Evolutionary conservation across 202 grass and related monocot species (phyloP), one percentile per base, ranked within the genome.

Genomic region (Schoenoplectus tabernaemontani): DNA sequence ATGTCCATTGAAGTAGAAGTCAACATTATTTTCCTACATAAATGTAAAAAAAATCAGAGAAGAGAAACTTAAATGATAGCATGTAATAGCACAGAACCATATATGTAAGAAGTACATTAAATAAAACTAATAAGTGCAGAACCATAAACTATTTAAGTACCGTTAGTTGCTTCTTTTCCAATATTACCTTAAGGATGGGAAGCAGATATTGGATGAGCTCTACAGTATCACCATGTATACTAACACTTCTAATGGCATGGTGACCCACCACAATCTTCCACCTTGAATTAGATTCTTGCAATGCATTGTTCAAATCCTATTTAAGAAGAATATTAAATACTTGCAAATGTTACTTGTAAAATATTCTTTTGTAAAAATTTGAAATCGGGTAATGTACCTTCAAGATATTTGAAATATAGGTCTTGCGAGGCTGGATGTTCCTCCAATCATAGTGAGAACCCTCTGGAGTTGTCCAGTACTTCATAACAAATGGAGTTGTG

Each of bases 191-290:
- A 37, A 96, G 84, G 7, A 96, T 9, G 0, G 90, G 93, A 33
- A 87, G 90, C 66, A 96, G 82, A 9, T 87, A 5, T 22, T 92
- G 41, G 7, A 86, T 26, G 64, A 92, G 93, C 24, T 92, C 93
- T 2, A 63, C 32, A 64, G 93, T 90, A 78, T 96, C 91, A 4
- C 90, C 88, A 57, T 92, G 93, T 38, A 85, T 84, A 60, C 93
- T 90, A 58, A 84, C 93, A 54, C 90, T 92, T 71, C 90, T 96
- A 26, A 96, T 85, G 44, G 93, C 57, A 75, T 96, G 93, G 86
- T 92, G 93, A 4, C 93, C 93, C 7, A 96, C 86, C 7, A 90
- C 93, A 68, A 96, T 85, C 82, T 96, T 96, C 93, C 93, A 92
- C 3, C 82, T 79, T 5, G 93, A 90, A 0, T 64, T 87, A 0